Percentiles rank a stretch among this genome's conserved stretches.
These are phyloP conservation scores for Chenopodium quinoa DNA, from an alignment of 148 eudicot genomes.

Conservation along the genomic window DNA sequence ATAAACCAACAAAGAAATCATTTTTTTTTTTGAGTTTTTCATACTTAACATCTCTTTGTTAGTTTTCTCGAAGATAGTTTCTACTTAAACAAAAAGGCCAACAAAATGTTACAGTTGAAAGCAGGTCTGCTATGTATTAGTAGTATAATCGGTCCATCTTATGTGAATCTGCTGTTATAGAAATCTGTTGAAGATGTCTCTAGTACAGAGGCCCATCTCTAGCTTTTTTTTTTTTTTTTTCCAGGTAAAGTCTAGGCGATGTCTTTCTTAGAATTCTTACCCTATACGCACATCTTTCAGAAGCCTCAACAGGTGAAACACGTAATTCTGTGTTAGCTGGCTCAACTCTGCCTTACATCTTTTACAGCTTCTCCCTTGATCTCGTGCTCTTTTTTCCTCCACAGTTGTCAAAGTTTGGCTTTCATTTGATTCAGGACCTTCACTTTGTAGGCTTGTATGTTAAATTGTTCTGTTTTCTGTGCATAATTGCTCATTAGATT, in stretches of 20 bases:
- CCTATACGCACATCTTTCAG: slow-evolving; percentile 88
- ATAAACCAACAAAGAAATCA: background rate
- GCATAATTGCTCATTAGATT: background rate
- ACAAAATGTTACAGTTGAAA: background rate
- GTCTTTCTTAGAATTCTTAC: slow-evolving; percentile 45
- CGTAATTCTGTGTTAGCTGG: slow-evolving; percentile 86
- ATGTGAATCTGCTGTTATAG: no score
- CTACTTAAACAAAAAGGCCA: background rate
- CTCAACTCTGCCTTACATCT: slow-evolving; percentile 80
- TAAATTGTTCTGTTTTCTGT: slow-evolving; percentile 74
- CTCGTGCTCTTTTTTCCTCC: slow-evolving; percentile 82
- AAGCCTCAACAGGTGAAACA: slow-evolving; percentile 92
- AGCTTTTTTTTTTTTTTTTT: slow-evolving; percentile 37
- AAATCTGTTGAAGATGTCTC: background rate
- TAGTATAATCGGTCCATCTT: background rate
- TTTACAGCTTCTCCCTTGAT: slow-evolving; percentile 82
- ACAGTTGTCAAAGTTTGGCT: slow-evolving; percentile 86
- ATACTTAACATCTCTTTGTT: background rate
- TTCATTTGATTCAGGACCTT: slow-evolving; percentile 82
- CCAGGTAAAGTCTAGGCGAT: slow-evolving; percentile 68
- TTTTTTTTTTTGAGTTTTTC: background rate
- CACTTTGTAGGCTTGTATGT: slow-evolving; percentile 66
- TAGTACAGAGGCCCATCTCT: slow-evolving; percentile 1
- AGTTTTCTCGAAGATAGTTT: background rate
- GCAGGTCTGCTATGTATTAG: background rate